phyloP scores from a whole-genome alignment of 1,139 yeast genomes.

The Magnusiomyces paraingens region DNA sequence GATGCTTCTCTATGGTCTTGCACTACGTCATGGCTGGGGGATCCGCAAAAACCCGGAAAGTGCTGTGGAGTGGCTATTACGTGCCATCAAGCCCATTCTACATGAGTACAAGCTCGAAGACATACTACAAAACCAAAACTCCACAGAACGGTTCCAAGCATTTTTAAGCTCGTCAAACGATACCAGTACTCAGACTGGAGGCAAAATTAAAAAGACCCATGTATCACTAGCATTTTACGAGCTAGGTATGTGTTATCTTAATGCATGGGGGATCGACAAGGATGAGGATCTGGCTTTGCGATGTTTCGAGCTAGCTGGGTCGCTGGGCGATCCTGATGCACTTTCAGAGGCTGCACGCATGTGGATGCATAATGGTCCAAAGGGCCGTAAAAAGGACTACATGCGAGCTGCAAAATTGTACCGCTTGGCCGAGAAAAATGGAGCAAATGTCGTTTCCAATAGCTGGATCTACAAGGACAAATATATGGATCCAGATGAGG shows the following conservation, averaged over 20 bases:
- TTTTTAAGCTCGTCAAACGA: background rate
- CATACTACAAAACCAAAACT: constrained; percentile 7
- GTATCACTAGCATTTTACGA: constrained; percentile 45
- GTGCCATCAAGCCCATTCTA: constrained; percentile 36
- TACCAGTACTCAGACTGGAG: constrained; percentile 1
- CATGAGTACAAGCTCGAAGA: constrained; percentile 8
- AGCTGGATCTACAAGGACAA: constrained; percentile 76
- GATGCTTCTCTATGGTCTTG: constrained; percentile 64
- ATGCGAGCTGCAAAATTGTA: constrained; percentile 66
- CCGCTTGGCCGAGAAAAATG: constrained; percentile 58
- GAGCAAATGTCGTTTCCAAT: constrained; percentile 60
- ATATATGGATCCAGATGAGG: constrained; percentile 38
- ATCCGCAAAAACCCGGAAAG: constrained; percentile 51
- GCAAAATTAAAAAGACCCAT: constrained; percentile 28
- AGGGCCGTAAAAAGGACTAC: constrained; percentile 51
- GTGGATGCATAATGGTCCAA: constrained; percentile 53
- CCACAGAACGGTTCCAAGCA: constrained; percentile 2
- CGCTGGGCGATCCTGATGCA: constrained; percentile 63
- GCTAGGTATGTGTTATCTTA: constrained; percentile 53
- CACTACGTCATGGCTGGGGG: constrained; percentile 67
- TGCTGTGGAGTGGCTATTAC: constrained; percentile 57
- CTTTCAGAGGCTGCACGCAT: constrained; percentile 67
- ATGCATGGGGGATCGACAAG: constrained; percentile 53
- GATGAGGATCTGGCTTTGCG: constrained; percentile 56
- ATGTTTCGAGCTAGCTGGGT: constrained; percentile 59